phyloP scores from a whole-genome alignment of 495 filamentous ascomycete genomes.

The Xeromyces bisporus region DNA sequence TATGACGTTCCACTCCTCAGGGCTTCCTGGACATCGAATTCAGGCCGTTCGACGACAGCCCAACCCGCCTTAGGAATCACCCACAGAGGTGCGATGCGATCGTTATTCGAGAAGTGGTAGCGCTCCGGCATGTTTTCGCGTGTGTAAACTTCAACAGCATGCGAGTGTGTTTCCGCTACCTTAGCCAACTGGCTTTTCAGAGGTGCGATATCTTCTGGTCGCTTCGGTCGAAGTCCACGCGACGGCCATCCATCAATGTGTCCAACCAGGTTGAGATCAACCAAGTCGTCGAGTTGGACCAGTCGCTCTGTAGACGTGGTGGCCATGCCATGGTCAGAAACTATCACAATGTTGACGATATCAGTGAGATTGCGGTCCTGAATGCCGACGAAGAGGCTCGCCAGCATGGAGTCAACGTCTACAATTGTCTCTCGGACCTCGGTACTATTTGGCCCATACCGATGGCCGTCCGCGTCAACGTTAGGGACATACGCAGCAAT shows the following conservation, averaged over 20 bases:
- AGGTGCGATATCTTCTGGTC: conserved; percentile 35
- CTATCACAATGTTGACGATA: conserved; percentile 92
- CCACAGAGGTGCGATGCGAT: conserved; percentile 84
- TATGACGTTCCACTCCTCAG: conserved; percentile 47
- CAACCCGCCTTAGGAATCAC: conserved; percentile 80
- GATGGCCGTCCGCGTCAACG: conserved; percentile 73
- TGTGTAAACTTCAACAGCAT: conserved; percentile 70
- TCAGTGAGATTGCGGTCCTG: conserved; percentile 67
- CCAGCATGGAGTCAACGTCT: conserved; percentile 64
- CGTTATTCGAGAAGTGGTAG: conserved; percentile 72
- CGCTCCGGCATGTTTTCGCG: conserved; percentile 74
- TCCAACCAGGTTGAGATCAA: conserved; percentile 55
- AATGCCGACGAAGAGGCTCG: conserved; percentile 54
- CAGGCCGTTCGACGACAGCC: conserved; percentile 64
- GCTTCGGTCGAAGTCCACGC: conserved; percentile 66
- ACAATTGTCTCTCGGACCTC: conserved; percentile 61
- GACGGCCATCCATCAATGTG: conserved; percentile 93
- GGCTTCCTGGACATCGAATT: conserved; percentile 52
- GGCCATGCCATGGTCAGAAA: conserved; percentile 97
- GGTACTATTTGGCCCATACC: conserved; percentile 84
- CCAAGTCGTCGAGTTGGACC: conserved; percentile 81
- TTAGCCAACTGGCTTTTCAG: conserved; percentile 21
- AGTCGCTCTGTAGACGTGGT: conserved; percentile 68
- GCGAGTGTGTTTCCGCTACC: conserved; percentile 32
- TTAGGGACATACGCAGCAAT: conserved; percentile 91